A percentile compares a stretch with the other conserved stretches of the same genome.
Evolutionary conservation across 345 rosid genomes (phyloP).

Genomic region (Mallotus nudiflorus): DNA sequence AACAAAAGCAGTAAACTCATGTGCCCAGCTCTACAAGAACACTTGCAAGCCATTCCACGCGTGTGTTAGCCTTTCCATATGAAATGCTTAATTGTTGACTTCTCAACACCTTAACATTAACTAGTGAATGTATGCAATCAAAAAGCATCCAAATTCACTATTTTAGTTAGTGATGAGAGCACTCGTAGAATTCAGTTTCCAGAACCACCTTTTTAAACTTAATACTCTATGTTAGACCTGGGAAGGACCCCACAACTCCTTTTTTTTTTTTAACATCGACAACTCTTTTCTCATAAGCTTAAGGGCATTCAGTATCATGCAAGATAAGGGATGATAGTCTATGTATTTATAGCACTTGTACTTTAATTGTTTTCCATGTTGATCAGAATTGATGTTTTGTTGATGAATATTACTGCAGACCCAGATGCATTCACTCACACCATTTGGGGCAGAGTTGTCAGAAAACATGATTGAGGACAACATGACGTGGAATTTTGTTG

Average conservation of each 20-base stretch:
- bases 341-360: neutral
- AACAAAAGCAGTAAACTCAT: neutral
- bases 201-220: neutral
- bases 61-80: neutral
- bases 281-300: neutral
- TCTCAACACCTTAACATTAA: neutral
- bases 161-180: neutral
- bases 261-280: no score
- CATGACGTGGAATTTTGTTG: constrained; percentile 97
- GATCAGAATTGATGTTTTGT: neutral
- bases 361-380: neutral
- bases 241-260: neutral
- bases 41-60: neutral
- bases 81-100: neutral
- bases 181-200: neutral
- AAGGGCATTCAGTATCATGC: no score
- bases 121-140: neutral
- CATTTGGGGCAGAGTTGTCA: constrained; percentile 70
- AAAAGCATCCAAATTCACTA: neutral
- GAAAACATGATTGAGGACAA: constrained; percentile 89
- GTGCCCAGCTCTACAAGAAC: neutral
- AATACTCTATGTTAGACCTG: neutral
- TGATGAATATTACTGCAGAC: constrained; percentile 53
- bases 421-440: constrained; percentile 80
- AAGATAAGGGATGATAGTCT: neutral